Evolutionary conservation across 176 grass and related monocot species (phyloP).

Genomic region (Pontederia crassipes): DNA sequence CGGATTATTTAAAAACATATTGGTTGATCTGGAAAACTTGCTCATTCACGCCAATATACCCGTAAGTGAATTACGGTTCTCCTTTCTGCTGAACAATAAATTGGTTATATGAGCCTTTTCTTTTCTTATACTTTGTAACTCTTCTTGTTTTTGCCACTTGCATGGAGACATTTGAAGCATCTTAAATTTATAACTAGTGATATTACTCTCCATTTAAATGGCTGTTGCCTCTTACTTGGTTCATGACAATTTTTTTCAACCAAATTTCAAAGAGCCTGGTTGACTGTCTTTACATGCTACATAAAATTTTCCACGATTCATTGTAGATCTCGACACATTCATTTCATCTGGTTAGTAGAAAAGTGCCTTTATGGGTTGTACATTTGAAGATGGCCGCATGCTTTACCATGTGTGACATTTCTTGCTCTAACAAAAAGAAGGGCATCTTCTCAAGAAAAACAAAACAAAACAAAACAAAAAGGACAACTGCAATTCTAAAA

Average conservation of each 20-base stretch:
- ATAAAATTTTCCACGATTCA: too few relatives aligned
- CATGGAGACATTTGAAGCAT: neutral
- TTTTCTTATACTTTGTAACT: neutral
- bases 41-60: slow-evolving; percentile 64
- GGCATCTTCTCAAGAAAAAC: too few relatives aligned
- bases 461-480: too few relatives aligned
- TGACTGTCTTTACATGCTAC: too few relatives aligned
- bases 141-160: neutral
- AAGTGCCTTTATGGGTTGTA: too few relatives aligned
- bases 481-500: too few relatives aligned
- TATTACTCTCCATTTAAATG: neutral
- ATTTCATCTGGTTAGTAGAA: too few relatives aligned
- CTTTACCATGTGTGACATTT: too few relatives aligned
- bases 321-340: too few relatives aligned
- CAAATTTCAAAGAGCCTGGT: too few relatives aligned
- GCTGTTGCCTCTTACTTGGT: neutral
- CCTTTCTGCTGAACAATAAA: neutral
- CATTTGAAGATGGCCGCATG: too few relatives aligned
- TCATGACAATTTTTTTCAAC: neutral
- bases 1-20: slow-evolving; percentile 29
- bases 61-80: slow-evolving; percentile 24
- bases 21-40: slow-evolving; percentile 63
- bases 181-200: neutral
- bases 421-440: too few relatives aligned
- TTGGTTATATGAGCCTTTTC: neutral